phyloP scores from a whole-genome alignment of 2,329 filamentous ascomycete genomes.

The Trichoderma sp. region DNA sequence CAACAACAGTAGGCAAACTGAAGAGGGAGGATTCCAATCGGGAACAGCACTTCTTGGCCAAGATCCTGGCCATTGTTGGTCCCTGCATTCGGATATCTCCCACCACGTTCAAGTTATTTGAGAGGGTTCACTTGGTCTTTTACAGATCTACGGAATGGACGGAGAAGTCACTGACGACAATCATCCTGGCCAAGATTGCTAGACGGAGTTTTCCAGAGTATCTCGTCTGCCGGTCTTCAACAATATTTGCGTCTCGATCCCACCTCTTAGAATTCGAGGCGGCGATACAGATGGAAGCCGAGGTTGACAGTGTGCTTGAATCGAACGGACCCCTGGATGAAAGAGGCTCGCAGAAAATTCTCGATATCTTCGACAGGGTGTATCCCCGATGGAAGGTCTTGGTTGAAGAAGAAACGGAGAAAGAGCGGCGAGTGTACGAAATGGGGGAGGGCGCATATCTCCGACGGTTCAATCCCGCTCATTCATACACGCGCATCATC shows the following conservation, averaged over 20 bases:
- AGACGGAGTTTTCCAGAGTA: constrained; percentile 86
- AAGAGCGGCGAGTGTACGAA: constrained; percentile 76
- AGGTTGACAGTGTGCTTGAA: constrained; percentile 80
- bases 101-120: constrained; percentile 76
- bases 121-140: constrained; percentile 92
- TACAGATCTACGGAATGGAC: constrained; percentile 97
- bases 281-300: constrained; percentile 77
- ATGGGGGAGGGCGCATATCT: constrained; percentile 87
- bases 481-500: constrained; percentile 89
- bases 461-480: constrained; percentile 84
- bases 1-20: constrained; percentile 27
- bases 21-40: constrained; percentile 57
- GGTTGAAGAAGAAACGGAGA: constrained; percentile 72
- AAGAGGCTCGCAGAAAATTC: constrained; percentile 65
- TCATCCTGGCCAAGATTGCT: constrained; percentile 90
- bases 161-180: constrained; percentile 91
- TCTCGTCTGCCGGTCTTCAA: constrained; percentile 83
- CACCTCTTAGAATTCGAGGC: constrained; percentile 87
- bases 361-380: constrained; percentile 72
- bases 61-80: constrained; percentile 76
- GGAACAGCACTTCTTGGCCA: constrained; percentile 73
- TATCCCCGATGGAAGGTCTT: constrained; percentile 80
- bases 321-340: constrained; percentile 71
- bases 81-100: constrained; percentile 81
- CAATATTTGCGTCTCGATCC: constrained; percentile 78